Evolutionary conservation across 225 moss, liverwort and hornwort genomes (phyloP), one percentile per base, ranked within the genome.

Genomic region (Asterella californica): DNA sequence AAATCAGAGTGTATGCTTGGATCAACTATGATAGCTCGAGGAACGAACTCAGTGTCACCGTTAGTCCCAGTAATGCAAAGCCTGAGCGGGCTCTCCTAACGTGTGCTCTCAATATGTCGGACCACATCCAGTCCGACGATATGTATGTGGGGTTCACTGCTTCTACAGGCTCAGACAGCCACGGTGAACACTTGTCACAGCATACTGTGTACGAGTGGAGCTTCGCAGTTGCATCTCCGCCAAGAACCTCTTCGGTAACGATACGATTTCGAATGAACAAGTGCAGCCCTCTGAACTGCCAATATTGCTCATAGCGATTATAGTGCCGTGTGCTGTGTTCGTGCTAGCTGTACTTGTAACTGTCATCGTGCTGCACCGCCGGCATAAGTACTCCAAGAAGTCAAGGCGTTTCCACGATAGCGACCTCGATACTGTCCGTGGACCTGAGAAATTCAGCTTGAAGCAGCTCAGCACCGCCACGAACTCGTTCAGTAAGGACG

Each of bases 11-110:
- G 32, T 82, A 86, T 25, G 83, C 78, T 5, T 90, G 87, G 87
- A 86, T 90, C 17, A 81, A 85, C 22, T 89, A 89, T n/a, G 53
- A 89, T 37, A 46, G 24, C 15, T 72, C 72, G 67, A 60, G 6
- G 60, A 75, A 33, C 25, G 60, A 70, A 60, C 2, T 73, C 46
- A 11, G n/a, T 9, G 76, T 82, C 27, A 76, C 76, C 19, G 11
- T 77, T 0, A 76, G 60, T 10, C 36, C 15, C 50, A 10, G 7
- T 2, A 2, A 10, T 15, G 22, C 22, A 24, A 49, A 34, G 75
- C 79, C 83, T 1, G 9, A 11, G 11, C 8, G 0, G 9, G 45
- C 68, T 50, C 22, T 48, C 34, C 30, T 79, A 3, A 55, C 46
- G 18, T 59, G 50, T 19, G 22, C 2, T 12, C 24, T 75, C 21